Evolutionary conservation across 305 asterid species (phyloP), one percentile per base, ranked within the genome.

Genomic region (Coffea humblotiana): DNA sequence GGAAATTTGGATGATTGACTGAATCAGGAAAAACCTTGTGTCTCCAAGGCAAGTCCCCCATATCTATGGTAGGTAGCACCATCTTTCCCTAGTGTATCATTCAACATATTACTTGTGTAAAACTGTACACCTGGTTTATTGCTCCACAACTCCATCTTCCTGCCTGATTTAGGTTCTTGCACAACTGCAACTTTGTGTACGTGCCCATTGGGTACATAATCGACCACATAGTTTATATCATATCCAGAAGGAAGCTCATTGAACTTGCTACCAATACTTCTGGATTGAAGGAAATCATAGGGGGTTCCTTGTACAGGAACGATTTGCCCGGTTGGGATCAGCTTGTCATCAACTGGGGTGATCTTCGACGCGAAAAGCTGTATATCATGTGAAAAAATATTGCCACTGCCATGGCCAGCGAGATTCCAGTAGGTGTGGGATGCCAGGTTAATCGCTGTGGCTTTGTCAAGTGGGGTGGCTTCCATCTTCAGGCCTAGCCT

Each of bases 1-100:
- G 99, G n/a, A 95, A 95, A 64, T 88, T 86, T 0, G 87, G 95
- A 60, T 84, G 98, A 80, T 95, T 93, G 8, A 95, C 97, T 1
- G 99, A 78, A 84, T 95, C 97, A 0, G 99, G 99, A 52, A 92
- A 92, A 95, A 2, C 98, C 98, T 52, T 91, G 99, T 10, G 98
- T 88, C 85, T 95, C 99, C 94, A 95, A 79, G 81, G 93, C 89
- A 8, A 92, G 72, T 0, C 83, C 99, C 18, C 77, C 92, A 81
- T 92, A 74, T 16, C 25, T 71, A 4, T 78, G 23, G 63, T 95
- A 95, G 23, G 86, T 84, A 14, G 70, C 87, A n/a, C 97, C 97
- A 7, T 79, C 87, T 78, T 92, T 95, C 19, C 99, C 98, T 35
- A 75, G 78, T 0, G 84, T 76, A n/a, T 83, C 85, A 0, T 48